Evolutionary conservation across 1,139 yeast genomes (phyloP).

Genomic region (Candida albicans): DNA sequence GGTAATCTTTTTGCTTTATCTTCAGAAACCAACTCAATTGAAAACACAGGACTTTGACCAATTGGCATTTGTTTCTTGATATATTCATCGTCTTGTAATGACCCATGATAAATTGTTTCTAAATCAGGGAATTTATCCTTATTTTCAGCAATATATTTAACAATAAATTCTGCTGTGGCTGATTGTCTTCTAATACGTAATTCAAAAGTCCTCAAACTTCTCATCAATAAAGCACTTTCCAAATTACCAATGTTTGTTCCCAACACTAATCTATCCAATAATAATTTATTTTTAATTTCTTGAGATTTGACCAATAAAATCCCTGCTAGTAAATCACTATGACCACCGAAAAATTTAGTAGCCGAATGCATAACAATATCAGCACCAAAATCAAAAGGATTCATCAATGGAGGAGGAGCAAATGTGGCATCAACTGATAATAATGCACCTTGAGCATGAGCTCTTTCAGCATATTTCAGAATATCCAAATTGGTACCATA

Average conservation of each 20-base stretch:
- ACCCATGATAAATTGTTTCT: slow-evolving; percentile 62
- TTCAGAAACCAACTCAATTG: slow-evolving; percentile 53
- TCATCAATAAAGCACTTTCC: slow-evolving; percentile 69
- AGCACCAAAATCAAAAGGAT: slow-evolving; percentile 78
- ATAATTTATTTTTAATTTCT: slow-evolving; percentile 44
- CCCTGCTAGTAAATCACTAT: slow-evolving; percentile 88
- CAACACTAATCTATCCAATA: slow-evolving; percentile 60
- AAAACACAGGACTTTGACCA: slow-evolving; percentile 76
- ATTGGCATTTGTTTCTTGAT: slow-evolving; percentile 63
- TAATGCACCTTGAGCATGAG: slow-evolving; percentile 69
- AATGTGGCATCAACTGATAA: slow-evolving; percentile 82
- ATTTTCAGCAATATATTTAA: slow-evolving; percentile 55
- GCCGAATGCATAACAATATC: slow-evolving; percentile 88
- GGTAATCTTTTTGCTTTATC: slow-evolving; percentile 67
- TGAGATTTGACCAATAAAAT: slow-evolving; percentile 62
- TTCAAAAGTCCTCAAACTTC: slow-evolving; percentile 80
- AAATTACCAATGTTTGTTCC: slow-evolving; percentile 81
- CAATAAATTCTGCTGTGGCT: slow-evolving; percentile 61
- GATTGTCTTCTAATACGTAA: slow-evolving; percentile 69
- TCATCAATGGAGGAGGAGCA: slow-evolving; percentile 89
- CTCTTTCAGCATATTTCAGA: slow-evolving; percentile 57
- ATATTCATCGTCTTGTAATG: slow-evolving; percentile 66
- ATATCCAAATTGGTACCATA: slow-evolving; percentile 71
- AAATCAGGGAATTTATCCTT: slow-evolving; percentile 48
- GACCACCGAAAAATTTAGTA: slow-evolving; percentile 91